Conservation (phyloP, 108 stramenopile species). For the Fragilaria crotonensis region DNA sequence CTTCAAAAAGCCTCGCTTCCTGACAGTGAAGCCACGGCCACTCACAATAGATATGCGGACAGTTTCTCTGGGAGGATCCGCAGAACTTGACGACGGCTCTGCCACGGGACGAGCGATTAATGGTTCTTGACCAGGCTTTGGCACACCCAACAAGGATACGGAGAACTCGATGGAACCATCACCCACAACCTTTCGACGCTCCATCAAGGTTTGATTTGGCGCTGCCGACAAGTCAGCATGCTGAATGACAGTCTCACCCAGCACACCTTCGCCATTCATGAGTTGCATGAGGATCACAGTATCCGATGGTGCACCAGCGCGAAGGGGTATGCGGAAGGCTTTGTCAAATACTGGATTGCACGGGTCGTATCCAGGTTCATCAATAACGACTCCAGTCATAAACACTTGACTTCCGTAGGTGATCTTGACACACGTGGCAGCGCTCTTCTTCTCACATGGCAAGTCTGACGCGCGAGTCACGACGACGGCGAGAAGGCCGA, state of each 20-base stretch:
- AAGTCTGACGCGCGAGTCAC: conserved; percentile 41
- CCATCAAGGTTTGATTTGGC: conserved; percentile 32
- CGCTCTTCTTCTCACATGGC: conserved; percentile 29
- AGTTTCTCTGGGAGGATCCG: conserved; percentile 1
- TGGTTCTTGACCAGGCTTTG: background rate
- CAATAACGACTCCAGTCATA: conserved; percentile 8
- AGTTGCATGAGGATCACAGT: background rate
- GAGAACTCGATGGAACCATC: conserved; percentile 38
- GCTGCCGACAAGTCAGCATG: conserved; percentile 16
- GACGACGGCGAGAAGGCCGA: conserved; percentile 44
- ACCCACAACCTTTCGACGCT: conserved; percentile 16
- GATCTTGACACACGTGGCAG: conserved; percentile 48
- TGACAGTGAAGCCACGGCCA: conserved; percentile 35
- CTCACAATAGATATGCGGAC: conserved; percentile 31
- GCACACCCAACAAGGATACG: conserved; percentile 22
- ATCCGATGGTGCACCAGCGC: conserved; percentile 1
- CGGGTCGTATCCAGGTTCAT: conserved; percentile 44
- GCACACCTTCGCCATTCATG: conserved; percentile 9
- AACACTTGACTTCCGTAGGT: conserved; percentile 26
- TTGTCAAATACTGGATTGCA: conserved; percentile 44
- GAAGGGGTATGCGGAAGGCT: conserved; percentile 24
- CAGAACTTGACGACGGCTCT: background rate
- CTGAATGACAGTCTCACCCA: conserved; percentile 24
- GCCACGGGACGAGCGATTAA: background rate
- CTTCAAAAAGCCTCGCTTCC: conserved; percentile 19